Evolutionary conservation across 2,329 filamentous ascomycete genomes (phyloP).

Genomic region (Xylariales sp.): DNA sequence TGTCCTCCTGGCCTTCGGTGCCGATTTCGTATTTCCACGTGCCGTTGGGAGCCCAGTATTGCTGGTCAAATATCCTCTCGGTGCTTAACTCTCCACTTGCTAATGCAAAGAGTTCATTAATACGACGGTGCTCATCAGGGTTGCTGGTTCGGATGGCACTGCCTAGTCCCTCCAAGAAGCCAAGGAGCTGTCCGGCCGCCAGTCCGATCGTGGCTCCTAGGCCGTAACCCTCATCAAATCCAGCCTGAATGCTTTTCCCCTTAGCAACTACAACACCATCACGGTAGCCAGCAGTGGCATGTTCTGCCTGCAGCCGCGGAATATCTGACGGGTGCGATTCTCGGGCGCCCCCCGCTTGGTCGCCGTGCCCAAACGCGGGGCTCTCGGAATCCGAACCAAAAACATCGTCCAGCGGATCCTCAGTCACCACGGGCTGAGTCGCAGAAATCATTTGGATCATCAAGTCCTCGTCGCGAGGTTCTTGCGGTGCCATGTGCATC

Average conservation of each 20-base stretch:
- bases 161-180: conserved; percentile 69
- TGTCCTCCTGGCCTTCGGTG: conserved; percentile 21
- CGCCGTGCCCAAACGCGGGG: conserved; percentile 5
- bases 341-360: conserved; percentile 3
- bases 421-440: not conserved
- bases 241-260: conserved; percentile 69
- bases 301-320: conserved; percentile 67
- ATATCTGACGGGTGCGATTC: conserved; percentile 56
- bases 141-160: conserved; percentile 37
- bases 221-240: conserved; percentile 88
- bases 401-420: conserved; percentile 11
- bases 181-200: conserved; percentile 69
- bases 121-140: conserved; percentile 13
- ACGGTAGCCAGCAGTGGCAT: conserved; percentile 83
- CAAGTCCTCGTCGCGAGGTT: conserved; percentile 11
- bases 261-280: conserved; percentile 81
- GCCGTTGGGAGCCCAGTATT: conserved; percentile 68
- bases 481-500: conserved; percentile 12
- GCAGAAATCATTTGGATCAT: conserved; percentile 9
- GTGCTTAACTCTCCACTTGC: conserved; percentile 59
- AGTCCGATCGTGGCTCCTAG: conserved; percentile 79
- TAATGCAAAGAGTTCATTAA: conserved; percentile 32
- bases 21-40: conserved; percentile 63
- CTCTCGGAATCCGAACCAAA: conserved; percentile 10
- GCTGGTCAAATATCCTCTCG: conserved; percentile 56